Percentiles rank a stretch among this genome's conserved stretches.
Evolutionary conservation across 2,329 filamentous ascomycete species (phyloP).

Genomic region (Pseudogymnoascus sp.): DNA sequence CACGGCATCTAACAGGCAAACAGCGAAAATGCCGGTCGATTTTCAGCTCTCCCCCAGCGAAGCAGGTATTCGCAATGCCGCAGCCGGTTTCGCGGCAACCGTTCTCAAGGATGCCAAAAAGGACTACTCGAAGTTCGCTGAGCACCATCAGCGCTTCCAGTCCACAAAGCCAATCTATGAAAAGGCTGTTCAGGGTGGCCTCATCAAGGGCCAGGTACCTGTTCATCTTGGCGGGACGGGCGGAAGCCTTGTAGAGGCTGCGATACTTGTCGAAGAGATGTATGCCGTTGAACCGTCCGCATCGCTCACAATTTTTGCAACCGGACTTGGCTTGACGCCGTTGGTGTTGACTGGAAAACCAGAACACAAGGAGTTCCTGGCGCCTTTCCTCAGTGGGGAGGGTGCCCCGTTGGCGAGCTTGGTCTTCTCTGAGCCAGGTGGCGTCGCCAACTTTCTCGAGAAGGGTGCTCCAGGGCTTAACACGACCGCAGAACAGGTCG

Average conservation of each 20-base stretch:
- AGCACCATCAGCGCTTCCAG: conserved; percentile 36
- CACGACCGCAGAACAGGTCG: conserved; percentile 42
- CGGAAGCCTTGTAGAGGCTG: conserved; percentile 39
- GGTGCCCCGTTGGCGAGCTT: conserved; percentile 43
- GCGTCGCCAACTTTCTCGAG: conserved; percentile 44
- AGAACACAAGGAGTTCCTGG: conserved; percentile 36
- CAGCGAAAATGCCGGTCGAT: conserved; percentile 20
- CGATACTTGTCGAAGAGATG: conserved; percentile 45
- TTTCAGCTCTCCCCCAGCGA: conserved; percentile 28
- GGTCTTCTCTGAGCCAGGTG: conserved; percentile 44
- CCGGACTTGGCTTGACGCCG: conserved; percentile 44
- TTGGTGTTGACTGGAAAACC: conserved; percentile 39
- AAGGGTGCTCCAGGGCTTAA: conserved; percentile 40
- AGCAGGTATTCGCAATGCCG: conserved; percentile 24
- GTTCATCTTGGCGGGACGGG: conserved; percentile 38
- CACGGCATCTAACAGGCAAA: neutral
- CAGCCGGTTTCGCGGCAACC: conserved; percentile 23
- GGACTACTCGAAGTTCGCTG: conserved; percentile 22
- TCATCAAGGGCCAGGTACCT: conserved; percentile 42
- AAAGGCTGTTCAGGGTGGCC: conserved; percentile 35
- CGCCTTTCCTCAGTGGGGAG: conserved; percentile 38
- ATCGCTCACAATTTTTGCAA: conserved; percentile 43
- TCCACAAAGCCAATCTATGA: conserved; percentile 40
- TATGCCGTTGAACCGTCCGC: conserved; percentile 44
- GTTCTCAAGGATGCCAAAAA: conserved; percentile 23